A percentile compares a stretch with the other conserved stretches of the same genome.
phyloP scores from a whole-genome alignment of 805 yeast genomes.

The Yamadazyma paraphyllophila region DNA sequence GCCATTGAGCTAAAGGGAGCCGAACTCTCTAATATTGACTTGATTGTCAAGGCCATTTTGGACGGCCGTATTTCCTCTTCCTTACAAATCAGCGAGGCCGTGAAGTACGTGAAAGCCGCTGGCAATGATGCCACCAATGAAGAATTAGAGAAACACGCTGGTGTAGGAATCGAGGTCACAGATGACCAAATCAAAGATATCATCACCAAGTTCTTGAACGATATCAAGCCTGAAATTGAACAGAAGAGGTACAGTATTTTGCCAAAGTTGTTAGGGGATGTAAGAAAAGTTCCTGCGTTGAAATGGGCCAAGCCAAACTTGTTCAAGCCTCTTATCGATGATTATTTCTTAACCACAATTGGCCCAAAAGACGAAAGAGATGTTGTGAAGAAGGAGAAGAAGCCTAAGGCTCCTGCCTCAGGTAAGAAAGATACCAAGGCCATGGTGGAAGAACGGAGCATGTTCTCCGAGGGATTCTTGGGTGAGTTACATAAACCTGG shows the following conservation, averaged over 20 bases:
- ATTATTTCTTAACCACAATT: conserved; percentile 61
- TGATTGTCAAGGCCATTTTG: conserved; percentile 60
- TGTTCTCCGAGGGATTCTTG: conserved; percentile 93
- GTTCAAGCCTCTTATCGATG: conserved; percentile 87
- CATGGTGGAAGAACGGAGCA: conserved; percentile 48
- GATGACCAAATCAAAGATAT: conserved; percentile 59
- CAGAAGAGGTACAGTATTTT: conserved; percentile 77
- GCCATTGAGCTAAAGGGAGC: conserved; percentile 71
- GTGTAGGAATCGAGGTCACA: conserved; percentile 76
- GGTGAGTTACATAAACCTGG: conserved; percentile 96
- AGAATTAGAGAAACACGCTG: conserved; percentile 60
- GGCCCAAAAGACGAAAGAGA: conserved; percentile 99
- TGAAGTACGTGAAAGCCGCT: conserved; percentile 60
- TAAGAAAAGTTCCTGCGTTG: conserved; percentile 68
- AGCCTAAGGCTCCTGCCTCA: conserved; percentile 24
- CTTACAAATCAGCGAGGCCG: conserved; percentile 78
- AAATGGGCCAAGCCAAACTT: conserved; percentile 91
- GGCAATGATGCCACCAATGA: conserved; percentile 40
- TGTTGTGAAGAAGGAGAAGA: conserved; percentile 72
- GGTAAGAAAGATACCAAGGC: conserved; percentile 7
- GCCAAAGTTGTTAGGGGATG: conserved; percentile 72
- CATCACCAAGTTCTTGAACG: conserved; percentile 59
- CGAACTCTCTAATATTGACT: conserved; percentile 45
- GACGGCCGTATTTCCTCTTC: conserved; percentile 63
- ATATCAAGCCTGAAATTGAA: conserved; percentile 57